Evolutionary conservation across 1,284 basidiomycete genomes (phyloP), one percentile per base, ranked within the genome.

Genomic region (Puccinia novopanici): DNA sequence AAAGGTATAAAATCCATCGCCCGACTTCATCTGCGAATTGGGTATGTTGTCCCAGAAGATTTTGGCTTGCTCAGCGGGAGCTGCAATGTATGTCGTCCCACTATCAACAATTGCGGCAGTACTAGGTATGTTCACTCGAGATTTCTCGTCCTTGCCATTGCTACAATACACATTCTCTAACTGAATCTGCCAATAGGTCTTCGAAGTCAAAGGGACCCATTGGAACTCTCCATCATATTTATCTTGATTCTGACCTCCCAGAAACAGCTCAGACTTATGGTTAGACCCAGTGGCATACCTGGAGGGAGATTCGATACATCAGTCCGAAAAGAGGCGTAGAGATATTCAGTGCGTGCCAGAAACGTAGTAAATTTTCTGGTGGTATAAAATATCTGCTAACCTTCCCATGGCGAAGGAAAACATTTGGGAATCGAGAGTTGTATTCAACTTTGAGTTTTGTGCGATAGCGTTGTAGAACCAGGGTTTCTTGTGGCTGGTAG

Each of bases 21-120:
- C 78, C 24, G 57, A 34, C 30, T 65, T 63, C n/a, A 59, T 52
- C 48, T 48, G 22, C 27, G 78, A 73, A 74, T 80, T 73, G 3
- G 78, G 78, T 63, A 80, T 30, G 54, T 34, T 80, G 42, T 67
- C 71, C 78, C 78, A 80, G 40, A 80, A 80, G 37, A 59, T 59
- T 55, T 55, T 37, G n/a, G 78, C 78, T 52, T 80, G 70, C 42
- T 74, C 71, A 27, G 55, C 42, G 22, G 78, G 78, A 34, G 71
- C 78, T 13, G 78, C 78, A 55, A 80, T 80, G 68, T 80, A 80
- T 27, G 78, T 80, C 12, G 78, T 80, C 12, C 78, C 78, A 34
- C 45, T 65, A 67, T 80, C 78, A 3, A 80, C 52, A 27, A 80
- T 80, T 10, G 78, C 78, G 1, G 78, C 45, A 15, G 70, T 73